Conservation (phyloP, 2,329 filamentous ascomycete species). For the Hymenoscyphus fraxineus region DNA sequence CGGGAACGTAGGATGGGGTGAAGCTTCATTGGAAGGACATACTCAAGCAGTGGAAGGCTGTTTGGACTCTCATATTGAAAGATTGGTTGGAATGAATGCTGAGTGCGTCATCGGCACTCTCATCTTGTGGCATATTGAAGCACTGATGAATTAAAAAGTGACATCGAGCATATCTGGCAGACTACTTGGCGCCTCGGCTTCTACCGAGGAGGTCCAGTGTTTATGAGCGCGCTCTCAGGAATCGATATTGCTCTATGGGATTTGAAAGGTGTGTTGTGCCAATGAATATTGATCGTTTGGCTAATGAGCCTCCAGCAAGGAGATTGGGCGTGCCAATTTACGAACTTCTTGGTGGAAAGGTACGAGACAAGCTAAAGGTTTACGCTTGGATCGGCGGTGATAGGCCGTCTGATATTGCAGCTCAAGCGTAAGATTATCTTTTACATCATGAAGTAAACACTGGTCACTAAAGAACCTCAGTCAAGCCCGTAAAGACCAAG, state of each 20-base stretch:
- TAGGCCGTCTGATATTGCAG: constrained; percentile 61
- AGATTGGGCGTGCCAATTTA: constrained; percentile 65
- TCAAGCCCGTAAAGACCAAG: constrained; percentile 54
- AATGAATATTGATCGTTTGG: background rate
- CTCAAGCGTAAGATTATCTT: constrained; percentile 49
- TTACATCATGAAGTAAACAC: background rate
- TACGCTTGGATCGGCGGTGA: constrained; percentile 80
- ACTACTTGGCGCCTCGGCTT: constrained; percentile 67
- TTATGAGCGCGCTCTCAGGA: constrained; percentile 75
- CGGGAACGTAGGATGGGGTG: constrained; percentile 67
- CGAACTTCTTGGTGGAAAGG: constrained; percentile 70
- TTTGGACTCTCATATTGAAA: constrained; percentile 60
- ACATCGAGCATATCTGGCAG: constrained; percentile 81
- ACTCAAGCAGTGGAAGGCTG: constrained; percentile 71
- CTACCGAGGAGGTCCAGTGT: constrained; percentile 73
- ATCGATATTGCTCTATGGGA: constrained; percentile 68
- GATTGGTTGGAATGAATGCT: constrained; percentile 64
- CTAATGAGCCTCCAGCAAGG: constrained; percentile 40
- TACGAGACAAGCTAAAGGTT: constrained; percentile 65
- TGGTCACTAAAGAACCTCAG: constrained; percentile 35
- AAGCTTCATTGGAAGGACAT: constrained; percentile 71
- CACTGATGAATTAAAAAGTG: constrained; percentile 41
- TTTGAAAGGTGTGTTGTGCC: constrained; percentile 13
- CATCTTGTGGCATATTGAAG: background rate
- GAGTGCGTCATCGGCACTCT: constrained; percentile 47